Evolutionary conservation across 176 grass and related monocot species (phyloP), one percentile per base, ranked within the genome.

Genomic region (Ensete ventricosum): DNA sequence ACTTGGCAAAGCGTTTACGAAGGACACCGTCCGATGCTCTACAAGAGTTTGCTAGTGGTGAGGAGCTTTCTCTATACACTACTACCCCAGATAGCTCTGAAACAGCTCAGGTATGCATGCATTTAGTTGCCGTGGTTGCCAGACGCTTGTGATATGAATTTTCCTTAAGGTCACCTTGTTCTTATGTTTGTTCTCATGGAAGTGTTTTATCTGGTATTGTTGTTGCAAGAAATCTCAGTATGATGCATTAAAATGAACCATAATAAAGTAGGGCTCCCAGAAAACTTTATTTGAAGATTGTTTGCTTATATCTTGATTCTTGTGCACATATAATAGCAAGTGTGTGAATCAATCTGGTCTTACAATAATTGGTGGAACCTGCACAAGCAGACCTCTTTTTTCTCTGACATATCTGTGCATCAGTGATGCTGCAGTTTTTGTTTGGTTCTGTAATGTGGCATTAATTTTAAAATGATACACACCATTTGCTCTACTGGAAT

Each of bases 41-140:
- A 71, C 86, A 88, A 76, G 94, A 97, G 82, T 84, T 89, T 64
- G 86, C 83, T 64, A 97, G 88, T 80, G 90, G 85, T 2, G 94
- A 97, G 68, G 94, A 97, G 77, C 94, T 97, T 79, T 89, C 94
- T 76, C 84, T 97, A 52, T 85, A 90, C 78, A 80, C 64, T 29
- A 76, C 83, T 14, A 21, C 85, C 64, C 89, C 89, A 85, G 89
- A 77, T 77, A 77, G 48, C 12, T 64, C 75, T 12, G 75, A 77
- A 24, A 85, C 82, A 89, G 77, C 79, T 43, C 73, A 63, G 90
- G 75, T 77, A 23, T 52, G 20, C 14, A 10, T 9, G 4, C 2
- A 25, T 9, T 53, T 53, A 9, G 9, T 73, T 54, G 12, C 27
- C n/a, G 1, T 14, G 14, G n/a, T 60, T 60, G 57, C 9, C 8